Percentiles rank a stretch among this genome's conserved stretches.
These are phyloP conservation scores for Scedosporium boydii DNA, from an alignment of 2,329 filamentous ascomycete species.

Conservation along the genomic window DNA sequence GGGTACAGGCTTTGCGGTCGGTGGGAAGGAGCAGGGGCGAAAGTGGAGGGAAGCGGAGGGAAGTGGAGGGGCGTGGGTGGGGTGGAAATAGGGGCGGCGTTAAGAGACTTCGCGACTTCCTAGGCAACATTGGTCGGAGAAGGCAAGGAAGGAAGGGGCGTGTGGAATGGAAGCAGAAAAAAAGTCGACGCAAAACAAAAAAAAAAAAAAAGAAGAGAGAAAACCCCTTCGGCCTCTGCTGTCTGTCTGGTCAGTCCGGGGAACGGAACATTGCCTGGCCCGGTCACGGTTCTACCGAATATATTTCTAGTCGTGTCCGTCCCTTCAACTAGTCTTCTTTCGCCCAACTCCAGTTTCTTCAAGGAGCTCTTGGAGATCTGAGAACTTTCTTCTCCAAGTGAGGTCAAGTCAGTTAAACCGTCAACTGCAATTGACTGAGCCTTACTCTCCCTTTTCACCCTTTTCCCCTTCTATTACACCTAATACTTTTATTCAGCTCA, in stretches of 20 bases:
- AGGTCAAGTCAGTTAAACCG: neutral
- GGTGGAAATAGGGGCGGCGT: neutral
- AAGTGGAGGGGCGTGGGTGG: neutral
- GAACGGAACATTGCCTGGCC: conserved; percentile 1
- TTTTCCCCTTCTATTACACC: conserved; percentile 4
- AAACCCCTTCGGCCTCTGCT: neutral
- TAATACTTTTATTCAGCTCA: neutral
- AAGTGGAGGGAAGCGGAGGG: neutral
- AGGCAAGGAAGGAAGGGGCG: neutral
- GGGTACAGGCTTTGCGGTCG: neutral
- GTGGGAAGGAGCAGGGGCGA: neutral
- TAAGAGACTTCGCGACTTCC: neutral
- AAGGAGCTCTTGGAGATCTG: neutral
- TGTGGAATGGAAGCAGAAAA: neutral
- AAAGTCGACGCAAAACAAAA: neutral
- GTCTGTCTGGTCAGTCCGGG: neutral
- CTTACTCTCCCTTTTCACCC: neutral
- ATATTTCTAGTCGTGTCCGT: neutral
- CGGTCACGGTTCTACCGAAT: conserved; percentile 1
- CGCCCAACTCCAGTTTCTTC: neutral
- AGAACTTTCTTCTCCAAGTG: neutral
- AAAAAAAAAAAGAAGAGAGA: neutral
- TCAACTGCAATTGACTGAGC: neutral
- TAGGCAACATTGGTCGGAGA: neutral
- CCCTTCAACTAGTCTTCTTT: neutral